Conservation (phyloP, 805 yeast species). For the Saturnispora bothae region DNA sequence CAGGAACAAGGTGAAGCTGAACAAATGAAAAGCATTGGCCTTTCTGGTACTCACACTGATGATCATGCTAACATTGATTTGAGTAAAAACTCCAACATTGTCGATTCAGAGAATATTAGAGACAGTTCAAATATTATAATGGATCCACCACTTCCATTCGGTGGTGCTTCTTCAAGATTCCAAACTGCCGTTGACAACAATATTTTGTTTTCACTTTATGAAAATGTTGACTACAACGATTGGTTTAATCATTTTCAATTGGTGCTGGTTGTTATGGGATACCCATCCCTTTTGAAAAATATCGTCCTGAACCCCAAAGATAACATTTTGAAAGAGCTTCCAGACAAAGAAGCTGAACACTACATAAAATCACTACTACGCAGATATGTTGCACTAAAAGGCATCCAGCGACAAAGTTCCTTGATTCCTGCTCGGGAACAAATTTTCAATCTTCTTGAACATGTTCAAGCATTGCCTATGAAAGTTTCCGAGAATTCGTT, state of each 20-base stretch:
- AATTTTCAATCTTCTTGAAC: not conserved
- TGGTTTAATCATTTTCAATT: slow-evolving; percentile 5
- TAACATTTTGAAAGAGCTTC: not conserved
- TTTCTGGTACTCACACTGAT: too few species aligned
- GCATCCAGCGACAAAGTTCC: slow-evolving; percentile 1
- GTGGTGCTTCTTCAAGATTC: too few species aligned
- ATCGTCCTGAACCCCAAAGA: too few species aligned
- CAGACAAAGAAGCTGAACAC: not conserved
- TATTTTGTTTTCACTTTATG: not conserved
- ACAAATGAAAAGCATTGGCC: too few species aligned
- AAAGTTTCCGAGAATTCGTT: not conserved
- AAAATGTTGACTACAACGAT: not conserved
- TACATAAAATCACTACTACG: slow-evolving; percentile 1
- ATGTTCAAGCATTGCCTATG: too few species aligned
- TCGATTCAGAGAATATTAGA: too few species aligned
- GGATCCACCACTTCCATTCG: too few species aligned
- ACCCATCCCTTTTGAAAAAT: slow-evolving; percentile 1
- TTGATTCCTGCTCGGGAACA: slow-evolving; percentile 4
- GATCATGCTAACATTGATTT: too few species aligned
- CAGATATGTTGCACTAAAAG: not conserved
- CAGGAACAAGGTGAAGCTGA: too few species aligned
- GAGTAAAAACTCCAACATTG: too few species aligned
- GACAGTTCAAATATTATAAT: too few species aligned
- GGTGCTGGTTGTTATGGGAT: not conserved
- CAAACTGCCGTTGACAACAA: not conserved